Evolutionary conservation across 2,329 filamentous ascomycete species (phyloP).

Genomic region (Botrytis elliptica): DNA sequence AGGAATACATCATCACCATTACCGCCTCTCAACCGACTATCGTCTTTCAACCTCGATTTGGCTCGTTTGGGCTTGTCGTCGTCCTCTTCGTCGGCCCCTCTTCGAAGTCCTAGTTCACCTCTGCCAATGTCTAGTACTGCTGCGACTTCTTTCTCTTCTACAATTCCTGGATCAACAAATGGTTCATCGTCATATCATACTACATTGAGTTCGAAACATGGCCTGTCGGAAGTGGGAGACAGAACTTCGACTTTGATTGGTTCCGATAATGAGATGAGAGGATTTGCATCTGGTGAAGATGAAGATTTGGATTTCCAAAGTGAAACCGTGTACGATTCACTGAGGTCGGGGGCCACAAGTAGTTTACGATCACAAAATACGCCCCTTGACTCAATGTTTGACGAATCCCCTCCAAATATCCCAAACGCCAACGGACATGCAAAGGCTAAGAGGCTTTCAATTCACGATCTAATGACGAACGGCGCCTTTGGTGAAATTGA

Average conservation of each 20-base stretch:
- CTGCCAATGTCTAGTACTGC: slow-evolving; percentile 35
- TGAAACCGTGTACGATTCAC: slow-evolving; percentile 74
- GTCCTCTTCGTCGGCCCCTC: slow-evolving; percentile 38
- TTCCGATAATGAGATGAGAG: slow-evolving; percentile 66
- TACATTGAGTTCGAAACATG: slow-evolving; percentile 27
- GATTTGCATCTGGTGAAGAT: slow-evolving; percentile 67
- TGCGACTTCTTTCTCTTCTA: slow-evolving; percentile 44
- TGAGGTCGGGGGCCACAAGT: slow-evolving; percentile 68
- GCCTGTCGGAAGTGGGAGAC: slow-evolving; percentile 38
- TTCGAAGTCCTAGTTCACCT: slow-evolving; percentile 34
- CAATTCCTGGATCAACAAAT: slow-evolving; percentile 45
- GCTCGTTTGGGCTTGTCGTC: slow-evolving; percentile 48
- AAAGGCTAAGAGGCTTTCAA: slow-evolving; percentile 36
- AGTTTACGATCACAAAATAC: slow-evolving; percentile 66
- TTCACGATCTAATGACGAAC: slow-evolving; percentile 37
- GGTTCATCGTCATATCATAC: slow-evolving; percentile 29
- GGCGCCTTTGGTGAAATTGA: slow-evolving; percentile 54
- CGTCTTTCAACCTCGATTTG: slow-evolving; percentile 55
- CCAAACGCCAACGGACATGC: slow-evolving; percentile 49
- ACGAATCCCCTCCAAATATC: slow-evolving; percentile 66
- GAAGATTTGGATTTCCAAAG: slow-evolving; percentile 78
- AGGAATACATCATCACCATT: slow-evolving; percentile 55
- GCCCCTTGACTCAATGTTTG: slow-evolving; percentile 76
- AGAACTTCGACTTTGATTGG: slow-evolving; percentile 62
- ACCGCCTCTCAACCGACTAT: slow-evolving; percentile 53